Conservation (phyloP, 176 grass and related monocot genomes). For the Oryza punctata region DNA sequence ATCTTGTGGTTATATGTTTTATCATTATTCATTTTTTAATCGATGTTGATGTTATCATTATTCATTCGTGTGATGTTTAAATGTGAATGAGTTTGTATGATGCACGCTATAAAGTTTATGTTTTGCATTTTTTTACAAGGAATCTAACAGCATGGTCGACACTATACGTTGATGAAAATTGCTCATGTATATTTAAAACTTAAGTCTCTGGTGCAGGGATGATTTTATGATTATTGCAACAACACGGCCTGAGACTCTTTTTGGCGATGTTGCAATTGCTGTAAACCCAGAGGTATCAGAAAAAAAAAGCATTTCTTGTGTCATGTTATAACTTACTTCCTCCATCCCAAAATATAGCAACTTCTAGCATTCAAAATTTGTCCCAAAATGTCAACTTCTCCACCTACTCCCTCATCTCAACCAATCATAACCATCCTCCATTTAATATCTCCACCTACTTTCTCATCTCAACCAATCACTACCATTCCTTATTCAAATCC, state of each 20-base stretch:
- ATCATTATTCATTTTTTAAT: slow-evolving; percentile 8
- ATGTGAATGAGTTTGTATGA: slow-evolving; percentile 10
- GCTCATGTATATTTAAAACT: slow-evolving; percentile 8
- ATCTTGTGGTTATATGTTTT: slow-evolving; percentile 20
- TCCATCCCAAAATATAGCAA: too few relatives aligned
- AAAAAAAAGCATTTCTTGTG: background rate
- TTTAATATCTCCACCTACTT: too few relatives aligned
- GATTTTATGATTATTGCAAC: slow-evolving; percentile 98
- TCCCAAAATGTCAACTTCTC: too few relatives aligned
- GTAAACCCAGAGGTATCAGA: slow-evolving; percentile 77
- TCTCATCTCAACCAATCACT: too few relatives aligned
- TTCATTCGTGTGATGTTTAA: slow-evolving; percentile 7
- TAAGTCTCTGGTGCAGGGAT: slow-evolving; percentile 50
- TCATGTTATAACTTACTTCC: background rate
- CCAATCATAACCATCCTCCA: too few relatives aligned
- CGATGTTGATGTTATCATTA: background rate
- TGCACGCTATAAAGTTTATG: background rate
- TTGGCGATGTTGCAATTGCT: slow-evolving; percentile 95
- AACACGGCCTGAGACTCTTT: slow-evolving; percentile 93
- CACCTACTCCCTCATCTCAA: too few relatives aligned
- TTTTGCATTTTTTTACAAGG: background rate
- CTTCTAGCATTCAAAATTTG: too few relatives aligned
- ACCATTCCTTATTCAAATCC: too few relatives aligned
- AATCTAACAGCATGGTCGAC: slow-evolving; percentile 20
- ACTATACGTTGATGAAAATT: slow-evolving; percentile 13